Base-by-base conservation (phyloP, 2,329 filamentous ascomycete species). In the Zasmidium cellare region DNA sequence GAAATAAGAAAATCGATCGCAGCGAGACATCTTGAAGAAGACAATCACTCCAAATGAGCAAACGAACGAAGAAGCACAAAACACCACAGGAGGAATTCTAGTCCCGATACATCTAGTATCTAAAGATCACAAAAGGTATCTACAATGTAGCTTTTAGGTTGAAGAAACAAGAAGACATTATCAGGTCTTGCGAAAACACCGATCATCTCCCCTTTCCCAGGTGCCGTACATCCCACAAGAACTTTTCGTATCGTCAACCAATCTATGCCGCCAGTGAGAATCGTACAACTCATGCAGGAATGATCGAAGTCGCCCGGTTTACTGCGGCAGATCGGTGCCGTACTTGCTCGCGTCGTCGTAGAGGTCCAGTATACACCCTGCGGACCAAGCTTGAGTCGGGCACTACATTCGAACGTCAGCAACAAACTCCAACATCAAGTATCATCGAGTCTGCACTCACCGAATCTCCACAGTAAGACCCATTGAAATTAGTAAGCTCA, bases 361-460 rank as follows among this genome's bases (percentile, higher is more conserved):
- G 63, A 99, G 76, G 77, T 99, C 94, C 69, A 99, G 90, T 70
- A 99, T 80, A 74, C 94, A 97, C 20, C 91, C 89, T 25, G 94
- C 90, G 53, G 92, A 97, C 94, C 94, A 99, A 53, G 94, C 89
- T 75, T 99, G 94, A 0, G 94, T 97, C 23, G 94, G 94, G 53
- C 89, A 94, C 87, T 94, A 51, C 53, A 60, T 56, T 28, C 25
- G 11, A 25, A 53, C 55, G 63, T 76, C 69, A 77, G 71, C 62
- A 65, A 55, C n/a, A 23, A 28, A 12, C 19, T 25, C 22, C n/a
- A 23, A 47, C 23, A 53, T 16, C 52, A 52, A 41, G 48, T 50
- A 41, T 49, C 28, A 31, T 14, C n/a, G n/a, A n/a, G n/a, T n/a
- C n/a, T n/a, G n/a, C n/a, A 82, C 88, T 80, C 76, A 94, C 91